Evolutionary conservation across 305 asterid genomes (phyloP).

Genomic region (Fraxinus ornus): DNA sequence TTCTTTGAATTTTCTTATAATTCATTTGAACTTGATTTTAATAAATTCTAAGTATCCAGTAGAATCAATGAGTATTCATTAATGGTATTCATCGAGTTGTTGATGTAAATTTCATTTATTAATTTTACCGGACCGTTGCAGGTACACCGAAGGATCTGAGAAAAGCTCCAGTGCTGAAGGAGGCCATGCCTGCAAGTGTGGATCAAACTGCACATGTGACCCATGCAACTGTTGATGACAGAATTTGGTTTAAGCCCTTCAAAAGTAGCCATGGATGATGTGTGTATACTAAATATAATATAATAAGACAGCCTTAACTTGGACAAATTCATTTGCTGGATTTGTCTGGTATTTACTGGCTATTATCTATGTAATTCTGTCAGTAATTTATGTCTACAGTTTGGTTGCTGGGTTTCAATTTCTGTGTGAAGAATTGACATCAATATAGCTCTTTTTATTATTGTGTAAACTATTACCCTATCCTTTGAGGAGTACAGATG

Average conservation of each 20-base stretch:
- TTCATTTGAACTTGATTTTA: background rate
- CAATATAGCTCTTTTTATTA: too few relatives aligned
- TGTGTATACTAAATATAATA: slow-evolving; percentile 10
- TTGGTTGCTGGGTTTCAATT: slow-evolving; percentile 16
- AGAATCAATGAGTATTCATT: background rate
- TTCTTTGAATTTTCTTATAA: too few relatives aligned
- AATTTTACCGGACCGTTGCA: background rate
- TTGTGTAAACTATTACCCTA: background rate
- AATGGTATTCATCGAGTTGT: too few relatives aligned
- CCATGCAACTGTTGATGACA: too few relatives aligned
- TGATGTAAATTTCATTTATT: too few relatives aligned
- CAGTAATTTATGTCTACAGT: background rate
- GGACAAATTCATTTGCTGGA: slow-evolving; percentile 13
- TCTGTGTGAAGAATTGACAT: too few relatives aligned
- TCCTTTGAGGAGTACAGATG: too few relatives aligned
- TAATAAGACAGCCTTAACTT: slow-evolving; percentile 17
- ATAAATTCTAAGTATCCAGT: background rate
- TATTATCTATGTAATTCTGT: slow-evolving; percentile 15
- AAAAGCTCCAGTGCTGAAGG: slow-evolving; percentile 52
- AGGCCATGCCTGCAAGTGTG: slow-evolving; percentile 63
- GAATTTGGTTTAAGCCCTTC: background rate
- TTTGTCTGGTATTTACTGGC: background rate
- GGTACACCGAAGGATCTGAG: slow-evolving; percentile 41
- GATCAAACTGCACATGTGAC: slow-evolving; percentile 64
- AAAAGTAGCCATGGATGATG: background rate